Conservation (phyloP, 1,284 basidiomycete genomes). For the Pseudozyma sp. region DNA sequence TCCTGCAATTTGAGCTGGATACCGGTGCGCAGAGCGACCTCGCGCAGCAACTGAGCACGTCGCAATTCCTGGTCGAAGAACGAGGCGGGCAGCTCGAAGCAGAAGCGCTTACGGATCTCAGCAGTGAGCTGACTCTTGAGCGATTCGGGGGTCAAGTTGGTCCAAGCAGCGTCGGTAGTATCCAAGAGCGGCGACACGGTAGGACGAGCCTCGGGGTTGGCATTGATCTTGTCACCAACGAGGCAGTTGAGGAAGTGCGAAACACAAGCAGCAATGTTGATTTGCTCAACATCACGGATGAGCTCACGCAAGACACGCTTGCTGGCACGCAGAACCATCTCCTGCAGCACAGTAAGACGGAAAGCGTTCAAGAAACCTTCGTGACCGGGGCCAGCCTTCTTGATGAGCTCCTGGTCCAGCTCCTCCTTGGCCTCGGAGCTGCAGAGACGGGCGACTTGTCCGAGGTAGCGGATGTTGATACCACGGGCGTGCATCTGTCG, state of each 20-base stretch:
- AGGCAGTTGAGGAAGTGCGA: constrained; percentile 76
- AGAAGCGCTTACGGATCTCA: constrained; percentile 72
- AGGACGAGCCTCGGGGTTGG: constrained; percentile 69
- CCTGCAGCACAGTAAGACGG: constrained; percentile 71
- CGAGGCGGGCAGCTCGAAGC: constrained; percentile 71
- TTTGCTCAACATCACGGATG: constrained; percentile 45
- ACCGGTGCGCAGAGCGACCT: constrained; percentile 72
- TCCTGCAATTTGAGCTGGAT: constrained; percentile 73
- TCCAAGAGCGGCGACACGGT: constrained; percentile 46
- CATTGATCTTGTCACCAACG: constrained; percentile 71
- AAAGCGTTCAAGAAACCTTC: constrained; percentile 63
- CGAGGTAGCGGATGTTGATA: constrained; percentile 76
- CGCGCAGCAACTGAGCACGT: constrained; percentile 72
- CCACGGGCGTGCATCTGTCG: constrained; percentile 73
- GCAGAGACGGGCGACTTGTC: constrained; percentile 69
- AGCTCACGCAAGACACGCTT: constrained; percentile 73
- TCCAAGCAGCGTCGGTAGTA: constrained; percentile 67
- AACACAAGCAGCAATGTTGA: constrained; percentile 53
- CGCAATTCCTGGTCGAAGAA: constrained; percentile 69
- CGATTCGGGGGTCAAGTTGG: constrained; percentile 71
- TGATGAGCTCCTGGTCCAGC: constrained; percentile 60
- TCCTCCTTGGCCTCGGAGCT: constrained; percentile 70
- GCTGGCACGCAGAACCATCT: constrained; percentile 74
- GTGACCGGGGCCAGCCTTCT: constrained; percentile 62
- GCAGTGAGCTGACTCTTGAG: constrained; percentile 70